A percentile compares a stretch with the other conserved stretches of the same genome.
These are phyloP conservation scores for Leccinum angustisporum DNA, from an alignment of 1,284 basidiomycete genomes.

Conservation along the genomic window DNA sequence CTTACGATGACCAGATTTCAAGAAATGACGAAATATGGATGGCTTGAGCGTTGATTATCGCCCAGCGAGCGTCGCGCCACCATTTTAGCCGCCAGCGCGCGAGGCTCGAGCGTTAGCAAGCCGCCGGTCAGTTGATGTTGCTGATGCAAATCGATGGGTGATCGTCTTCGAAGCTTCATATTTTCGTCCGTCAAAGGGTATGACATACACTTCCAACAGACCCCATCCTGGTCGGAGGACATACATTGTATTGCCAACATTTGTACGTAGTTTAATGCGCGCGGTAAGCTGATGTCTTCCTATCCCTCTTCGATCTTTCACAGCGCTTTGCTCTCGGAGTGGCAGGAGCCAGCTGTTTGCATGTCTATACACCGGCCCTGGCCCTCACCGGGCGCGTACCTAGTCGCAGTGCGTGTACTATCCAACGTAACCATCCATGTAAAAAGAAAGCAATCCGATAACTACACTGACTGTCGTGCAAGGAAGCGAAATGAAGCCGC, in stretches of 20 bases:
- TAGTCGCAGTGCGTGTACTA: neutral
- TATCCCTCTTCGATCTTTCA: neutral
- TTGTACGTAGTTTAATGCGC: neutral
- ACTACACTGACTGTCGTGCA: neutral
- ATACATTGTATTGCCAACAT: neutral
- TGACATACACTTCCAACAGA: neutral
- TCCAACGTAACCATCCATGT: neutral
- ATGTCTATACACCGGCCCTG: neutral
- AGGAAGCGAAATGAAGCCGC: neutral
- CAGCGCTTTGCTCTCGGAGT: neutral
- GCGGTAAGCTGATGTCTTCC: neutral
- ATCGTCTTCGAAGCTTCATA: neutral
- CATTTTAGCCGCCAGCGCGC: neutral
- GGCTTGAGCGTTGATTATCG: neutral
- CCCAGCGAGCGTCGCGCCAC: neutral
- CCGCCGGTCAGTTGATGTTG: neutral
- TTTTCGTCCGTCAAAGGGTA: neutral
- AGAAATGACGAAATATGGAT: neutral
- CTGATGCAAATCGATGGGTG: neutral
- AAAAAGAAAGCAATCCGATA: neutral
- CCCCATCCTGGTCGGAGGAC: constrained; percentile 9
- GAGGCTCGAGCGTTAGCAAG: neutral
- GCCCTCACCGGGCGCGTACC: neutral
- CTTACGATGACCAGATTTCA: neutral
- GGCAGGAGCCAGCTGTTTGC: neutral